These are phyloP conservation scores for Metschnikowia kunwiensis DNA, from an alignment of 805 yeast genomes.

Conservation along the genomic window DNA sequence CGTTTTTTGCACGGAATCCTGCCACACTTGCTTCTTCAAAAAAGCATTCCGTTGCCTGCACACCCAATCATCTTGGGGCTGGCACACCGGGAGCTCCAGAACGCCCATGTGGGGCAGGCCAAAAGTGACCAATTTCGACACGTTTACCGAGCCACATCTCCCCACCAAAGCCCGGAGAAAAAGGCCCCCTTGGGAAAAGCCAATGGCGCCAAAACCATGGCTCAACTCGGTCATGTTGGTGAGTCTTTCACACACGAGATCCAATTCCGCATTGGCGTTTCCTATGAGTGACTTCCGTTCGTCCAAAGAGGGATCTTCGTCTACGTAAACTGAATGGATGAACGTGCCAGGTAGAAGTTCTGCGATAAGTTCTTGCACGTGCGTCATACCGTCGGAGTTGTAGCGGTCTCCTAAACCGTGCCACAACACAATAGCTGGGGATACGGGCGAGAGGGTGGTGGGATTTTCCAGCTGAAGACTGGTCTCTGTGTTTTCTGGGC, in stretches of 20 bases:
- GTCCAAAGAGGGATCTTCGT: slow-evolving; percentile 50
- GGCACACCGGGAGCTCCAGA: slow-evolving; percentile 62
- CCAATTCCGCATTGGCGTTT: slow-evolving; percentile 52
- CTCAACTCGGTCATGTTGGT: slow-evolving; percentile 40
- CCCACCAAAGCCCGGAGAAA: slow-evolving; percentile 67
- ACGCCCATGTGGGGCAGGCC: slow-evolving; percentile 84
- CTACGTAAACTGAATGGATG: slow-evolving; percentile 53
- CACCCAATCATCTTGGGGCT: slow-evolving; percentile 48
- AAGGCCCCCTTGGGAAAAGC: slow-evolving; percentile 84
- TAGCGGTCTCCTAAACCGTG: slow-evolving; percentile 82
- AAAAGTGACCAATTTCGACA: slow-evolving; percentile 60
- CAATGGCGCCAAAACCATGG: slow-evolving; percentile 67
- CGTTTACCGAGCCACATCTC: slow-evolving; percentile 42
- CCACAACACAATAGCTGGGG: slow-evolving; percentile 63
- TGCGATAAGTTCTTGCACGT: slow-evolving; percentile 42
- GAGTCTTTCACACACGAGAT: slow-evolving; percentile 55
- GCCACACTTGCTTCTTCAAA: slow-evolving; percentile 61
- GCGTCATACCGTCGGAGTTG: slow-evolving; percentile 55
- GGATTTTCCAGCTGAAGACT: not conserved
- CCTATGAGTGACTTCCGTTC: slow-evolving; percentile 58
- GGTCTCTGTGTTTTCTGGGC: not conserved
- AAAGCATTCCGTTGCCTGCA: slow-evolving; percentile 54
- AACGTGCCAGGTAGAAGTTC: slow-evolving; percentile 47
- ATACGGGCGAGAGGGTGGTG: not conserved
- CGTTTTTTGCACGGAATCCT: slow-evolving; percentile 49